Evolutionary conservation across 2,329 filamentous ascomycete genomes (phyloP).

Genomic region (Alternaria triticina): DNA sequence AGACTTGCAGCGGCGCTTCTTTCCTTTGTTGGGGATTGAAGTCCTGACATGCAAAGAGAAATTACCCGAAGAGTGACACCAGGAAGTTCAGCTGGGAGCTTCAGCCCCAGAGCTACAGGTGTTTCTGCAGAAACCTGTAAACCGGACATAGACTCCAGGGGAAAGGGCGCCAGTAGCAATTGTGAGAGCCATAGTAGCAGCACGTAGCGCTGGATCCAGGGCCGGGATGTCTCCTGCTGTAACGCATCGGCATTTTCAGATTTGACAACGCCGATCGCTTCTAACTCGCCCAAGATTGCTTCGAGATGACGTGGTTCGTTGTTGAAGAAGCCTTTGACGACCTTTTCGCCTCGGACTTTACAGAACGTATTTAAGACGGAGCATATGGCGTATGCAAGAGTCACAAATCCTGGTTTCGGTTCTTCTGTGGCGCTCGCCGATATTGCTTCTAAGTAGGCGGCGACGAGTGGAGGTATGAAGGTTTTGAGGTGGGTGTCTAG

Average conservation of each 20-base stretch:
- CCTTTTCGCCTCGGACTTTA: constrained; percentile 92
- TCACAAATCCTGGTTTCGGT: constrained; percentile 32
- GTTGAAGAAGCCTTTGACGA: constrained; percentile 87
- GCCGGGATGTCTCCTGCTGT: constrained; percentile 25
- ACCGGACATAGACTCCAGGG: constrained; percentile 81
- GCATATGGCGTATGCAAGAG: constrained; percentile 66
- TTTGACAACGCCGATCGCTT: constrained; percentile 57
- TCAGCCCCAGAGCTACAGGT: constrained; percentile 51
- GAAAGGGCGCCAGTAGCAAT: constrained; percentile 76
- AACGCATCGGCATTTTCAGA: constrained; percentile 17
- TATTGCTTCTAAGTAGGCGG: constrained; percentile 75
- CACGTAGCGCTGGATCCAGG: constrained; percentile 89
- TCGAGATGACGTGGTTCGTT: constrained; percentile 89
- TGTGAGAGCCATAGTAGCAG: constrained; percentile 78
- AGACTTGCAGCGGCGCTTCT: constrained; percentile 85
- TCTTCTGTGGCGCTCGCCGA: constrained; percentile 39
- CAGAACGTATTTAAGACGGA: constrained; percentile 86
- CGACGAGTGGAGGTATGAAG: constrained; percentile 76
- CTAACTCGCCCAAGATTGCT: constrained; percentile 75
- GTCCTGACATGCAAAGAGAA: constrained; percentile 72
- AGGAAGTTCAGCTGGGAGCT: constrained; percentile 68
- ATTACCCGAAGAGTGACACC: constrained; percentile 74
- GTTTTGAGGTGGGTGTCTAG: constrained; percentile 81
- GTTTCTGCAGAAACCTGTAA: constrained; percentile 40
- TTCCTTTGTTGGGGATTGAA: constrained; percentile 82